Base-by-base conservation (phyloP, 2,329 filamentous ascomycete species). In the Fusarium decemcellulare region DNA sequence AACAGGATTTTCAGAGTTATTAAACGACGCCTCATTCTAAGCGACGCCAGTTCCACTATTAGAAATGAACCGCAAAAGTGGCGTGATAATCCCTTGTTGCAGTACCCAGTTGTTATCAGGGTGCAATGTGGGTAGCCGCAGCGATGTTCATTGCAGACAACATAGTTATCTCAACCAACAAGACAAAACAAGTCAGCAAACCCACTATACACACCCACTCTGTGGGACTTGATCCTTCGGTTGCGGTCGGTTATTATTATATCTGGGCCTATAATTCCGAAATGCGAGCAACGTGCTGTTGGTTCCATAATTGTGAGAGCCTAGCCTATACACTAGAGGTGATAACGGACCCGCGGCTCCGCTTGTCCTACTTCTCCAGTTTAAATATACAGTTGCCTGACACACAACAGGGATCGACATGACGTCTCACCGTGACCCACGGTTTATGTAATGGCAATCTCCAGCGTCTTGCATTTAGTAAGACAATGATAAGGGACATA, bases 351-450 rank as follows among this genome's bases (percentile, higher is more conserved):
- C 27, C 39, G 37, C 27, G 37, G 37, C 37, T 54, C 51, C 51
- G 23, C 8, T 27, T 29, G 23, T 16, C 4, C 29, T 30, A 14
- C 37, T 32, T 54, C 23, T 54, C 51, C 51, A 54, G 9, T 54
- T 54, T 54, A 39, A 30, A 30, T 42, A 42, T 54, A 42, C n/a
- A 15, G 39, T 42, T 54, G 37, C 51, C 27, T 43, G 30, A 18
- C 51, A 43, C n/a, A 43, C 16, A 23, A 32, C 37, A n/a, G 23
- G 29, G 51, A 54, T 54, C 51, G 27, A 43, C 51, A 43, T 36
- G 51, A 34, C 23, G 39, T 54, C 27, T 34, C 37, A 54, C 16
- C 34, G n/a, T 15, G n/a, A 30, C 51, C 51, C 37, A 54, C 51
- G 51, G 30, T 43, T 54, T 32, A 54, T 30, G 51, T 43, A 54